phyloP scores from a whole-genome alignment of 148 eudicot genomes.

The Chenopodium suecicum region DNA sequence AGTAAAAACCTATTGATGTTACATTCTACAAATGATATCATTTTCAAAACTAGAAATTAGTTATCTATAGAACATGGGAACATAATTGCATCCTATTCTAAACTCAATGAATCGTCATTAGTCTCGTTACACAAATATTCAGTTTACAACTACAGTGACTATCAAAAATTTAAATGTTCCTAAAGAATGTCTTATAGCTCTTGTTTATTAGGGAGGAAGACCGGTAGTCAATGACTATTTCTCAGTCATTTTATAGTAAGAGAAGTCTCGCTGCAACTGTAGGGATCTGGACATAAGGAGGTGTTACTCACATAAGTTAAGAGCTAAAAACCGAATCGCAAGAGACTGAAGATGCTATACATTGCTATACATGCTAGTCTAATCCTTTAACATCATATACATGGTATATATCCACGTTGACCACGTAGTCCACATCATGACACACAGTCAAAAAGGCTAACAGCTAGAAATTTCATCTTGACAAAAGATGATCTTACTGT shows the following conservation, averaged over 20 bases:
- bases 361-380: background rate
- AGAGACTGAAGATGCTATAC: background rate
- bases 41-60: too few relatives aligned
- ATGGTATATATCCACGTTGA: too few relatives aligned
- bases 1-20: background rate
- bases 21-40: background rate
- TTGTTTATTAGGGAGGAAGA: background rate
- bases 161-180: background rate
- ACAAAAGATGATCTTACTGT: slow-evolving; percentile 50
- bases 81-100: background rate
- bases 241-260: too few relatives aligned
- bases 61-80: too few relatives aligned
- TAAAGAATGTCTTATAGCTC: background rate
- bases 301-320: background rate
- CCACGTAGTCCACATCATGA: too few relatives aligned
- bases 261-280: too few relatives aligned
- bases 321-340: background rate
- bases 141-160: background rate
- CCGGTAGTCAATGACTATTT: too few relatives aligned
- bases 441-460: background rate
- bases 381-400: too few relatives aligned
- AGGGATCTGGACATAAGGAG: background rate
- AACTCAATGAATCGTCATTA: background rate
- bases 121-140: too few relatives aligned
- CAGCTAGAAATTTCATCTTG: background rate